phyloP scores from a whole-genome alignment of 2,329 filamentous ascomycete species.

The Ceratocystis diversiconidia region DNA sequence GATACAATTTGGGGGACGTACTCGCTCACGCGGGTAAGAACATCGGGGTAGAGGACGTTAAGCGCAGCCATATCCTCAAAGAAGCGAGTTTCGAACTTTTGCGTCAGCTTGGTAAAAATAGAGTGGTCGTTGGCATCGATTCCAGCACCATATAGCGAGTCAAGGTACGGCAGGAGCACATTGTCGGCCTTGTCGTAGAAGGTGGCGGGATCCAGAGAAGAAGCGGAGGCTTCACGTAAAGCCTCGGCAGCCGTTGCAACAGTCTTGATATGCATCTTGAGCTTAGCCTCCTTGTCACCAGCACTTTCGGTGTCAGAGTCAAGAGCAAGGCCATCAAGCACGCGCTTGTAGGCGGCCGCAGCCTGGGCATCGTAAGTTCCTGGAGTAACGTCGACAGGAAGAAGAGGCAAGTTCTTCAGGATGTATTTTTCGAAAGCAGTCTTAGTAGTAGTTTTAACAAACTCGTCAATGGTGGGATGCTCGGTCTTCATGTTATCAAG shows the following conservation, averaged over 20 bases:
- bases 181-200: conserved; percentile 45
- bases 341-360: conserved; percentile 39
- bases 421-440: conserved; percentile 43
- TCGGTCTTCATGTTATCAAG: conserved; percentile 36
- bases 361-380: conserved; percentile 36
- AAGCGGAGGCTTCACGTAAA: conserved; percentile 16
- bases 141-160: conserved; percentile 49
- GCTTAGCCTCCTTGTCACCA: conserved; percentile 68
- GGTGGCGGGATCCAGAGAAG: conserved; percentile 34
- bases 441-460: conserved; percentile 13
- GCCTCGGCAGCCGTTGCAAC: conserved; percentile 35
- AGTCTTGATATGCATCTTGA: conserved; percentile 74
- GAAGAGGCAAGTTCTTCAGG: conserved; percentile 38
- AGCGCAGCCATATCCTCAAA: conserved; percentile 74
- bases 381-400: conserved; percentile 30
- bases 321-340: conserved; percentile 41
- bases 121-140: conserved; percentile 48
- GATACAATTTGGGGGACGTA: conserved; percentile 76
- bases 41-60: conserved; percentile 71
- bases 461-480: conserved; percentile 15
- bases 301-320: conserved; percentile 41
- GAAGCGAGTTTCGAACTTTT: conserved; percentile 77
- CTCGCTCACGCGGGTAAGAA: conserved; percentile 80
- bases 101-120: conserved; percentile 77
- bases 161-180: conserved; percentile 70